Conservation (phyloP, 371 early-diverging fungal genomes). For the Actinomucor elegans region DNA sequence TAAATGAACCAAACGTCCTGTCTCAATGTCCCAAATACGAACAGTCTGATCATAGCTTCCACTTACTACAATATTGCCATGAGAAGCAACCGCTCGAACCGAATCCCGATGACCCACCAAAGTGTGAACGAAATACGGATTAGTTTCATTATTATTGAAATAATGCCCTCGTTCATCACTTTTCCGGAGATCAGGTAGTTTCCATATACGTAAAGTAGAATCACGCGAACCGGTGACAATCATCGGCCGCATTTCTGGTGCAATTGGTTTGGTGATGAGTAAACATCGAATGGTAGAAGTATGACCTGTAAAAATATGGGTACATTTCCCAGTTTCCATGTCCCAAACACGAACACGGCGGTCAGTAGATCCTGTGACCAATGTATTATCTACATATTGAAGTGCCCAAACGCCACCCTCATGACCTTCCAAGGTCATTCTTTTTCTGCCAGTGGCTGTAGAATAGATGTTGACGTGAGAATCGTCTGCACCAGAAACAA, state of each 20-base stretch:
- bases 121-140: constrained; percentile 65
- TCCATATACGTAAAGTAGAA: constrained; percentile 94
- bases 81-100: constrained; percentile 90
- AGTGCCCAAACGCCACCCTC: constrained; percentile 99
- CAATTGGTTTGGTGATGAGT: constrained; percentile 75
- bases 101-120: constrained; percentile 86
- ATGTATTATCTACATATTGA: constrained; percentile 78
- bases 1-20: constrained; percentile 65
- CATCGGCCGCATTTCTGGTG: constrained; percentile 53
- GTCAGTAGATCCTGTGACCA: constrained; percentile 97
- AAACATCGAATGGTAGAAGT: constrained; percentile 95
- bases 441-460: constrained; percentile 59
- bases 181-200: constrained; percentile 61
- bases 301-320: constrained; percentile 92
- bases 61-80: constrained; percentile 79
- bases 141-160: constrained; percentile 31
- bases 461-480: constrained; percentile 86
- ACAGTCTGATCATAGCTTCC: constrained; percentile 95
- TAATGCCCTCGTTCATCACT: constrained; percentile 1
- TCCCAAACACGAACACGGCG: constrained; percentile 97
- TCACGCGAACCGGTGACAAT: constrained; percentile 98
- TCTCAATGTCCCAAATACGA: constrained; percentile 88
- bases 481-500: constrained; percentile 92
- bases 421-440: constrained; percentile 77
- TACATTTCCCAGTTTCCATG: constrained; percentile 83